Evolutionary conservation across 345 rosid species (phyloP), one percentile per base, ranked within the genome.

Genomic region (Murraya paniculata): DNA sequence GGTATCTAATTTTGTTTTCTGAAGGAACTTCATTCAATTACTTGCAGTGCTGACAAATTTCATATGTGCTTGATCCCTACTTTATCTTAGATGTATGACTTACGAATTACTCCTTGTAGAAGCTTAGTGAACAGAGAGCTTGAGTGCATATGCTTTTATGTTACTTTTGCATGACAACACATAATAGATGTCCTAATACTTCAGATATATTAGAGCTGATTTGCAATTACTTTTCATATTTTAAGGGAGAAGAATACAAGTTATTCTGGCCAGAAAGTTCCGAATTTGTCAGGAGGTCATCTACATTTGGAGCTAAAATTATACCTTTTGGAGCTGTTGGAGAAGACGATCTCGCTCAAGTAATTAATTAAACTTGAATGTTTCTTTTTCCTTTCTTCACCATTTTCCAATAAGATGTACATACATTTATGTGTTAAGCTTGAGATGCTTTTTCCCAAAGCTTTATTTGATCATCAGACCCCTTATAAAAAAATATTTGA

Each of bases 241-340:
- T 41, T 41, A 41, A 89, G 98, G 94, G 97, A 22, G 98, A 93
- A 86, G 90, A 86, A 69, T 89, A 93, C 79, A 90, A 89, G 88
- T 77, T 90, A 68, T 72, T 90, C 77, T 93, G 97, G 98, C 98
- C 97, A 11, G 89, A 93, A 56, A 89, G 83, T 27, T 80, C 86
- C 9, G 98, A 92, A 81, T 91, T 93, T 82, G 91, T 92, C 45
- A 93, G 94, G 80, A 90, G 86, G 84, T 97, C 98, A 57, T 89
- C 98, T 25, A 87, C 83, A 79, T 91, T 93, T 77, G 94, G 92
- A 70, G 94, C 97, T 75, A 93, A 87, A 66, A 93, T 91, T 35
- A 84, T 93, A 31, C 98, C 97, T 65, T 92, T 91, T 74, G 91
- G 91, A 50, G 81, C 84, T 6, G 88, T 93, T 48, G 97, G 98